Evolutionary conservation across 805 yeast genomes (phyloP).

Genomic region (Candida schatavii): DNA sequence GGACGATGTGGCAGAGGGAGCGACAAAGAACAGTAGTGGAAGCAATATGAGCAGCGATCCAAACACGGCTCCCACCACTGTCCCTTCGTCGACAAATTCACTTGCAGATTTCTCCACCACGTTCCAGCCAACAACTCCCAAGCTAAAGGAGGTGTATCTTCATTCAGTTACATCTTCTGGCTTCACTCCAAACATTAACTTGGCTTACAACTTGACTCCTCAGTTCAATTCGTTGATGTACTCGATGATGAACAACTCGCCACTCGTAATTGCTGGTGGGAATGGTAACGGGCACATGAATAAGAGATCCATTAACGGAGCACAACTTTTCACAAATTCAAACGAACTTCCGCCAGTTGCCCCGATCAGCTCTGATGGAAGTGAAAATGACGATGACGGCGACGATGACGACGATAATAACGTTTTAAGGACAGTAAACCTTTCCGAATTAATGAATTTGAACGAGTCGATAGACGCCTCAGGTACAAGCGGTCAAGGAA

Average conservation of each 20-base stretch:
- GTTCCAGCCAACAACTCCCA: slow-evolving; percentile 37
- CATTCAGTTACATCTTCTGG: slow-evolving; percentile 19
- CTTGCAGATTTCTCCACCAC: slow-evolving; percentile 5
- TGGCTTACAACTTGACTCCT: slow-evolving; percentile 36
- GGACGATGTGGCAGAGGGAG: slow-evolving; percentile 9
- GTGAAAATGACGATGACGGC: not conserved
- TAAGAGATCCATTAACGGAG: slow-evolving; percentile 13
- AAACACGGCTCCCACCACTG: not conserved
- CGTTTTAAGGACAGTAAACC: slow-evolving; percentile 8
- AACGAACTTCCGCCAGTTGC: not conserved
- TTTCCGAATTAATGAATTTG: slow-evolving; percentile 20
- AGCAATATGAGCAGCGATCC: not conserved
- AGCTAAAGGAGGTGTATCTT: slow-evolving; percentile 24
- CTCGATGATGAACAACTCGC: slow-evolving; percentile 33
- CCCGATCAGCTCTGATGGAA: not conserved
- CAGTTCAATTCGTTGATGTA: slow-evolving; percentile 41
- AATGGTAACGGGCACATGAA: slow-evolving; percentile 3
- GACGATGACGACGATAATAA: not conserved
- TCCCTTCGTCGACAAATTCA: slow-evolving; percentile 2
- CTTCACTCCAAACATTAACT: slow-evolving; percentile 23
- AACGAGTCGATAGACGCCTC: slow-evolving; percentile 5
- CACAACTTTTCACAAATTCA: slow-evolving; percentile 15
- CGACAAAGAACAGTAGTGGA: not conserved
- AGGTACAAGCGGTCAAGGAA: not conserved
- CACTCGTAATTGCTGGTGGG: slow-evolving; percentile 15